phyloP scores from a whole-genome alignment of 768 basidiomycete genomes.

The Suillus hirtellus region DNA sequence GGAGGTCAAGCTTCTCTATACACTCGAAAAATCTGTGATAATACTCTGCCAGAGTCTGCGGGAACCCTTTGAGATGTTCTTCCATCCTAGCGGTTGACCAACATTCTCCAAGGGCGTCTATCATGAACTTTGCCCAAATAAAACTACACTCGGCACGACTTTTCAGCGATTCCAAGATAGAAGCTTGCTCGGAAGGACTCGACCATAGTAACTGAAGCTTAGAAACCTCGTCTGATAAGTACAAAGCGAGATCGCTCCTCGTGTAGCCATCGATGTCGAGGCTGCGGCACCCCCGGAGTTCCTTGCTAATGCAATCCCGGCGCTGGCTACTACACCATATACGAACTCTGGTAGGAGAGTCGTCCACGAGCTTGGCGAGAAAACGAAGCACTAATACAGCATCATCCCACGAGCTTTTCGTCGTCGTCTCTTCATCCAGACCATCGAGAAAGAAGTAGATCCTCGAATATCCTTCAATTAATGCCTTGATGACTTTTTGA shows the following conservation, averaged over 20 bases:
- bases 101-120: no score
- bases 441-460: slow-evolving; percentile 30
- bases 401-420: slow-evolving; percentile 19
- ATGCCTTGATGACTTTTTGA: slow-evolving; percentile 18
- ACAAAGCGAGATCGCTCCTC: slow-evolving; percentile 9
- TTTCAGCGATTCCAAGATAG: no score
- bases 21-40: no score
- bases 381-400: slow-evolving; percentile 17
- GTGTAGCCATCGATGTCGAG: no score
- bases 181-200: no score
- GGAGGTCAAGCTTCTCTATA: background rate
- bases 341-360: slow-evolving; percentile 18
- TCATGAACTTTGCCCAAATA: no score
- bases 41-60: no score
- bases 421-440: slow-evolving; percentile 27
- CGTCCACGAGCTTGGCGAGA: slow-evolving; percentile 16
- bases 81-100: no score
- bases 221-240: slow-evolving; percentile 7
- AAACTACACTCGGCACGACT: no score
- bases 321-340: slow-evolving; percentile 29
- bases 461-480: slow-evolving; percentile 14
- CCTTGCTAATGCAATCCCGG: slow-evolving; percentile 5
- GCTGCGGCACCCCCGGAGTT: slow-evolving; percentile 9
- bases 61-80: no score
- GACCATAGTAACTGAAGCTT: no score